Evolutionary conservation across 805 yeast species (phyloP), one percentile per base, ranked within the genome.

Genomic region (Clavispora santaluciae): DNA sequence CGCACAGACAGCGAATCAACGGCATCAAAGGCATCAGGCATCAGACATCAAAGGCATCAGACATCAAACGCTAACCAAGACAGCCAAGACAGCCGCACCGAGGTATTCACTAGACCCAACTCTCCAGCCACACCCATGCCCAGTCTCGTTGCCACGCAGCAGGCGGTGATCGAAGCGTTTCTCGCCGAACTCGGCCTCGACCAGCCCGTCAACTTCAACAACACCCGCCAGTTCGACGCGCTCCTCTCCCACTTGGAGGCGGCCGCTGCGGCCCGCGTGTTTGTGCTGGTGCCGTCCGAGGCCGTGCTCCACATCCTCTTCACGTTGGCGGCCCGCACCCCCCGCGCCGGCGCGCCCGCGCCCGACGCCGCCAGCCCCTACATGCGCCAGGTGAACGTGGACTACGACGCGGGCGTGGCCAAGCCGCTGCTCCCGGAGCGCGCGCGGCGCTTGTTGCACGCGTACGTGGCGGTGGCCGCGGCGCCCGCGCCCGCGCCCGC

Each of bases 241-340:
- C 46, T 64, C 23, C 51, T 65, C 22, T 46, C 45, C 13, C 57
- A 55, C 35, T 42, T 61, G 24, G 70, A 64, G 35, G 25, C 40
- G 13, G 38, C 54, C 11, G 42, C 53, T 13, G 24, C 15, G 3
- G 31, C 39, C 20, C 38, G 29, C 9, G 39, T 17, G 26, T 54
- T 40, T 39, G 34, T 31, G 24, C 42, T 35, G 8, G 48, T 57
- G n/a, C 70, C 70, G 4, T 56, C 66, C 3, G 34, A 40, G 7
- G 45, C 53, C 35, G 39, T 62, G 9, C 43, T 64, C 13, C 56
- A 63, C 6, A 46, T 68, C 6, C 39, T 68, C 17, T 40, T 66
- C 22, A 65, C 72, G 2, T 40, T 68, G 22, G 60, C 64, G 1
- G 48, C 64, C 0, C 49, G 70, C 28, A 42, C 53, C 33, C 57